Conservation (phyloP, 805 yeast genomes). For the Teunomyces barrocoloradensis region DNA sequence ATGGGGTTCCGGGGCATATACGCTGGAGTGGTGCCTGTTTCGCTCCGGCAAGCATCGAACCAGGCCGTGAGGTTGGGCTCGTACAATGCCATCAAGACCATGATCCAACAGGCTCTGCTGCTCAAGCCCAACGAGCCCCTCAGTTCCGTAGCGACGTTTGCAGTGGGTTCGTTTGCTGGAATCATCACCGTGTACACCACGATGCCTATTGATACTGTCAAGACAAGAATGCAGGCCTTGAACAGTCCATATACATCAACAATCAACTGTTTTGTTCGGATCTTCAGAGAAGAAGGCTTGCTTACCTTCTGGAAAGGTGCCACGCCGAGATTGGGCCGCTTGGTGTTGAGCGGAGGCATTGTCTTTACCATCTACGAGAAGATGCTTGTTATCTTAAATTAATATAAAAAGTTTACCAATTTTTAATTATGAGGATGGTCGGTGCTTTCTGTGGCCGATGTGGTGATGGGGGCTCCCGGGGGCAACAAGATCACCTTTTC, state of each 20-base stretch:
- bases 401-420: background rate
- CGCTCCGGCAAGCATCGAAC: slow-evolving; percentile 93
- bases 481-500: slow-evolving; percentile 61
- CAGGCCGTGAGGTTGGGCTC: slow-evolving; percentile 94
- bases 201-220: slow-evolving; percentile 94
- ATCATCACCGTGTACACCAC: slow-evolving; percentile 86
- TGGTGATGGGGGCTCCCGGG: slow-evolving; percentile 16
- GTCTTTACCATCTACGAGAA: slow-evolving; percentile 96
- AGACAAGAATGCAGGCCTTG: slow-evolving; percentile 95
- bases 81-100: slow-evolving; percentile 80
- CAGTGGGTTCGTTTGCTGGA: slow-evolving; percentile 89
- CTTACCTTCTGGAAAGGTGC: slow-evolving; percentile 97
- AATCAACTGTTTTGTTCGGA: slow-evolving; percentile 72
- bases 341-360: slow-evolving; percentile 92
- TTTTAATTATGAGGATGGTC: background rate
- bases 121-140: slow-evolving; percentile 71
- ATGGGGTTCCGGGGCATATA: slow-evolving; percentile 82
- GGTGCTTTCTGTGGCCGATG: slow-evolving; percentile 9
- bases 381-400: slow-evolving; percentile 61
- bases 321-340: slow-evolving; percentile 91
- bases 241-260: slow-evolving; percentile 80
- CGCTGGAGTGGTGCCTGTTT: slow-evolving; percentile 88
- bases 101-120: slow-evolving; percentile 67
- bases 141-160: slow-evolving; percentile 75
- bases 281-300: slow-evolving; percentile 85